A percentile compares a stretch with the other conserved stretches of the same genome.
Conservation (phyloP, 441 rosid genomes). For the Populus hybrid region DNA sequence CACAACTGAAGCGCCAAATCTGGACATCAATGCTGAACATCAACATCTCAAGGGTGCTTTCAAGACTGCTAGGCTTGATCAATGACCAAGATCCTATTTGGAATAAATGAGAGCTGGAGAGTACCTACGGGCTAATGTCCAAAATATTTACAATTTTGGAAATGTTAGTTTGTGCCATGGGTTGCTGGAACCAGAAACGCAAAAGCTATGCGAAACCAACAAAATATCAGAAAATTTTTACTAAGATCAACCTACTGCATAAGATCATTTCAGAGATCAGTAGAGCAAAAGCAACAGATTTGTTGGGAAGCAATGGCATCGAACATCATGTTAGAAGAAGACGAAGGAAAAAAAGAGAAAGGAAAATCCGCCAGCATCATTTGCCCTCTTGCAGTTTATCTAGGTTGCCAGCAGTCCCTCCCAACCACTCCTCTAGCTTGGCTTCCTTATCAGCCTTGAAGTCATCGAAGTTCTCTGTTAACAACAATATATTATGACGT, state of each 20-base stretch:
- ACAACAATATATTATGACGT: constrained; percentile 12
- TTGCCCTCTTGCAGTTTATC: constrained; percentile 25
- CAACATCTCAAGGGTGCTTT: too few species aligned
- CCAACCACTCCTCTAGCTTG: constrained; percentile 84
- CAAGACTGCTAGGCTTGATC: too few species aligned
- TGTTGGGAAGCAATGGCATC: constrained; percentile 18
- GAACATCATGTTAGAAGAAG: neutral
- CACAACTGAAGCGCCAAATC: too few species aligned
- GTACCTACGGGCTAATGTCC: too few species aligned
- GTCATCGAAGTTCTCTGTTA: constrained; percentile 46
- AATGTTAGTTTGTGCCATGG: too few species aligned
- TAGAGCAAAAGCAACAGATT: constrained; percentile 22
- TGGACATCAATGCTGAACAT: too few species aligned
- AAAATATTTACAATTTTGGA: too few species aligned
- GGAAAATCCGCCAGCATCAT: constrained; percentile 1
- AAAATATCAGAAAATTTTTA: neutral
- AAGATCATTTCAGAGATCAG: neutral
- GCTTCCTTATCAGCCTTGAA: constrained; percentile 84
- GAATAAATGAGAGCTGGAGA: neutral
- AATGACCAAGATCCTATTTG: too few species aligned
- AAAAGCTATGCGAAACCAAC: neutral
- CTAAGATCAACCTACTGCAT: constrained; percentile 3
- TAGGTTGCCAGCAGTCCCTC: constrained; percentile 37
- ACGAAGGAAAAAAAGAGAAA: neutral
- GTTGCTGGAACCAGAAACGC: too few species aligned